Evolutionary conservation across 1,284 basidiomycete genomes (phyloP).

Genomic region (Limonomyces culmigenus): DNA sequence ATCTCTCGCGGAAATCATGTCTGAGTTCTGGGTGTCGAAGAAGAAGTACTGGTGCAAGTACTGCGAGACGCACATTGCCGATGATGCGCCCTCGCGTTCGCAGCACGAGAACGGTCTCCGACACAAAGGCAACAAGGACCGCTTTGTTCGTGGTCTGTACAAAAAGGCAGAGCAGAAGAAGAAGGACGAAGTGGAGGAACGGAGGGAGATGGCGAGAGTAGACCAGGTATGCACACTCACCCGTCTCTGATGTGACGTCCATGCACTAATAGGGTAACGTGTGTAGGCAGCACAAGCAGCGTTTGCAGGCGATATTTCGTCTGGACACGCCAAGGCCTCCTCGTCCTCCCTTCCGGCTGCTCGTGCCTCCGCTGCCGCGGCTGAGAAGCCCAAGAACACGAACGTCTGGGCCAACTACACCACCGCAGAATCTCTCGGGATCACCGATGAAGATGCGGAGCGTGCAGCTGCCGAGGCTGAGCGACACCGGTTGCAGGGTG

Average conservation of each 20-base stretch:
- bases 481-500: slow-evolving; percentile 43
- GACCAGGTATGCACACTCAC: slow-evolving; percentile 42
- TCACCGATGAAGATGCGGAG: slow-evolving; percentile 55
- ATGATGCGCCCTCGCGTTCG: slow-evolving; percentile 81
- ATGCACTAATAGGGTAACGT: neutral
- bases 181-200: slow-evolving; percentile 76
- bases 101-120: slow-evolving; percentile 90
- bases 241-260: neutral
- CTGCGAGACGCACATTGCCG: slow-evolving; percentile 82
- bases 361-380: slow-evolving; percentile 16
- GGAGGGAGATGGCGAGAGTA: slow-evolving; percentile 71
- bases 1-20: slow-evolving; percentile 29
- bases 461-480: slow-evolving; percentile 38
- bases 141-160: slow-evolving; percentile 85
- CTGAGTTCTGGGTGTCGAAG: slow-evolving; percentile 76
- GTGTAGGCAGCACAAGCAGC: slow-evolving; percentile 56
- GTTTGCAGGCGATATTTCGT: slow-evolving; percentile 53
- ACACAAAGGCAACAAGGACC: slow-evolving; percentile 89
- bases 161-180: slow-evolving; percentile 82
- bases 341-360: slow-evolving; percentile 19
- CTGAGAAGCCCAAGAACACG: slow-evolving; percentile 35
- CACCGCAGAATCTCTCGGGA: slow-evolving; percentile 71
- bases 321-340: slow-evolving; percentile 37
- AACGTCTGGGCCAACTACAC: slow-evolving; percentile 77
- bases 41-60: slow-evolving; percentile 79